These are phyloP conservation scores for Rhynchospora pubera DNA, from an alignment of 176 grass and related monocot species.

Conservation along the genomic window DNA sequence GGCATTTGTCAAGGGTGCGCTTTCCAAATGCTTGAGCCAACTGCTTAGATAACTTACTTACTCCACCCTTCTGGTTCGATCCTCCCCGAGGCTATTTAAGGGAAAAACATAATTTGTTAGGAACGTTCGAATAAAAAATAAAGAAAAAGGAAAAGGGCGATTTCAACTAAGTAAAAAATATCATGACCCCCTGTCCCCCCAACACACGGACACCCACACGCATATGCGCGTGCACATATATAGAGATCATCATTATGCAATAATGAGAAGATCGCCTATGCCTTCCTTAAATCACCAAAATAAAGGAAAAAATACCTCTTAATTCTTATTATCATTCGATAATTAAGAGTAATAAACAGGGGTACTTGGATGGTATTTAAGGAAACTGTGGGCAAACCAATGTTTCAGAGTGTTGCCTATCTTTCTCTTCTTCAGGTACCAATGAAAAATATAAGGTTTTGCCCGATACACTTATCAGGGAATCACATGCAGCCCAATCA, in stretches of 20 bases:
- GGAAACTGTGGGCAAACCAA: background rate
- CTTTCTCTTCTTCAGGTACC: background rate
- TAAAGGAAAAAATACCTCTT: background rate
- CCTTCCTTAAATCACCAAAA: no score
- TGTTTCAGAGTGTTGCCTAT: background rate
- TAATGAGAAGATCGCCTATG: no score
- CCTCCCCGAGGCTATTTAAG: slow-evolving; percentile 50
- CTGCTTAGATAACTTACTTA: slow-evolving; percentile 62
- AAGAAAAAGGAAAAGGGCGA: background rate
- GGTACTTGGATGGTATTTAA: background rate
- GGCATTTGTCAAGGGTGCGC: slow-evolving; percentile 61
- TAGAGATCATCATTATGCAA: no score
- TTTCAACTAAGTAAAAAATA: background rate
- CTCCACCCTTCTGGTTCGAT: slow-evolving; percentile 67
- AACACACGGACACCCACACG: no score
- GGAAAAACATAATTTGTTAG: slow-evolving; percentile 2
- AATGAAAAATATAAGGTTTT: background rate
- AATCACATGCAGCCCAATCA: background rate
- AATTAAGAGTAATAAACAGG: background rate
- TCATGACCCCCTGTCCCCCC: background rate
- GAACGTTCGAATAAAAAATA: background rate
- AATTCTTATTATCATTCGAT: background rate
- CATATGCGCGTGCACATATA: no score
- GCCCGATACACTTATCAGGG: background rate
- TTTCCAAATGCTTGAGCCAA: slow-evolving; percentile 62